Base-by-base conservation (phyloP, 2,329 filamentous ascomycete genomes). In the Neospermospora avenae region DNA sequence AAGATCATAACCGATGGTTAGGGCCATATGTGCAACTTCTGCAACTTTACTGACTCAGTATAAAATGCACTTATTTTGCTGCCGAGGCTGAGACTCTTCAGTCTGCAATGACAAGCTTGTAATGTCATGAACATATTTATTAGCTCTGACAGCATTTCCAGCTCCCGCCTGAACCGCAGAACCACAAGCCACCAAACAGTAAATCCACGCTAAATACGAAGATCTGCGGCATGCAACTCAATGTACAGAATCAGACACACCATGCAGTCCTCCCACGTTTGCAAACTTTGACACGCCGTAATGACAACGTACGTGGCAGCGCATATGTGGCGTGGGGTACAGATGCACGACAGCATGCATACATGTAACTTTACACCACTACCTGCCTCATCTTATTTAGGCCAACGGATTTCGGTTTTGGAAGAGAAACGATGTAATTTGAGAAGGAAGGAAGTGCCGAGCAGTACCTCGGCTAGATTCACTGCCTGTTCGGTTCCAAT, bases 231-330 rank as follows among this genome's bases (percentile, higher is more conserved):
- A 42, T 28, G 20, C 22, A 54, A 53, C 39, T n/a, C 51, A 31
- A 16, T 10, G 34, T n/a, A 35, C 34, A 14, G n/a, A 2, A n/a
- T 20, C 31, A 39, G 37, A 54, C 8, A 24, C 20, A 35, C 46
- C 11, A 8, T 18, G 8, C 14, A 6, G 35, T 31, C 35, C 24
- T 28, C 35, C 35, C 34, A 31, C 31, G 37, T 7, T 4, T 28
- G 3, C 4, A 3, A 14, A 31, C 28, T 14, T 14, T 25, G 51
- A 54, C 37, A 54, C 16, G 35, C 20, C 4, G 22, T 18, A 54
- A 42, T 25, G 51, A 42, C 37, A 41, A 20, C 51, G 51, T 54
- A 54, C 51, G 51, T 54, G 51, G 51, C 51, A 54, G 24, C 31
- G 35, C 35, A 54, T 35, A 8, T 25, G 35, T 41, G 20, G 51